Base-by-base conservation (phyloP, 331 rosid genomes). In the Rosa hybrid region DNA sequence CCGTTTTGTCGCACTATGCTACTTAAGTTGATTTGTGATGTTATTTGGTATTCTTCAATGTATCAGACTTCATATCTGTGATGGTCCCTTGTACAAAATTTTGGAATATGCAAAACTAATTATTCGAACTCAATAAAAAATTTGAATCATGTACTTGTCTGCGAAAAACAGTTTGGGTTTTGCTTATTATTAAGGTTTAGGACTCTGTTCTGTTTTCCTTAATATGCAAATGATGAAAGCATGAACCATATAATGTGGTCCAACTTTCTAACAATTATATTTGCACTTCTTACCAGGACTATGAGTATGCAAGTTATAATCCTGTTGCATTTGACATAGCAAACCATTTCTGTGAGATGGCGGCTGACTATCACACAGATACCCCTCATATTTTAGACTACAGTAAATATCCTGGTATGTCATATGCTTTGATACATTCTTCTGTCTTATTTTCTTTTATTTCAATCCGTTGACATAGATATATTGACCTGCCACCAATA, bases 261-360 rank as follows among this genome's bases (percentile, higher is more conserved):
- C 13, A 39, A 13, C 63, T 63, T 25, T 48, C 23, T 82, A 81
- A 78, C 84, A 69, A 63, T 44, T 21, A 14, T 70, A 44, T 57
- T 2, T 69, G 18, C 49, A 56, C 25, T 78, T 77, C 76, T 68
- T 60, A 20, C 49, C 83, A 93, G 98, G 98, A 93, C 77, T 93
- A 91, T 77, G 98, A 93, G 56, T 93, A 93, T 86, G 87, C 95
- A 78, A 89, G 92, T 84, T 93, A 91, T 60, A 93, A 93, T 80
- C 88, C 97, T 44, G 65, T 91, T 45, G 95, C 92, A 73, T 91
- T 86, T 86, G 98, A 93, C 86, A 89, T 93, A 68, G 93, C 98
- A 80, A 93, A 93, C 75, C 98, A 93, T 83, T 93, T 93, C 80
- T 89, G 91, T 49, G 98, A 93, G 84, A 93, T 93, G 98, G 89